Percentiles rank a stretch among this genome's conserved stretches.
These are phyloP conservation scores for Triticum urartu DNA, from an alignment of 176 grass and related monocot genomes.

Conservation along the genomic window DNA sequence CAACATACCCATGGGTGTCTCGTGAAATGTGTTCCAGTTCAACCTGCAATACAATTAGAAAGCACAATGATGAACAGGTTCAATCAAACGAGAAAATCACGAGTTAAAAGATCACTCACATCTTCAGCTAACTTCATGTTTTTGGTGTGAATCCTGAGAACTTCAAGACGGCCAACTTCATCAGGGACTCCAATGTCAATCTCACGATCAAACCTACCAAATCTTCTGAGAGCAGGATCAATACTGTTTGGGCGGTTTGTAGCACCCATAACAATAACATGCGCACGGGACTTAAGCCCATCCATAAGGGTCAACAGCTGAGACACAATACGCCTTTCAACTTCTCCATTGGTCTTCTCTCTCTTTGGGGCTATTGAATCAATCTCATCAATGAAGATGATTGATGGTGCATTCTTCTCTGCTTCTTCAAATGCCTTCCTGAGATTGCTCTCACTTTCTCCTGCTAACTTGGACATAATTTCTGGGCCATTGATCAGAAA, in stretches of 20 bases:
- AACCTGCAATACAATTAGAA: slow-evolving; percentile 50
- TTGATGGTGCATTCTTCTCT: slow-evolving; percentile 84
- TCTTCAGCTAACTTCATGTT: slow-evolving; percentile 90
- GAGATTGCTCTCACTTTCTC: slow-evolving; percentile 87
- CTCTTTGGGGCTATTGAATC: slow-evolving; percentile 84
- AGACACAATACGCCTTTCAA: slow-evolving; percentile 83
- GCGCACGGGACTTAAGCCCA: slow-evolving; percentile 65
- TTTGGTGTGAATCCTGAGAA: slow-evolving; percentile 88
- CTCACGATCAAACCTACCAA: slow-evolving; percentile 82
- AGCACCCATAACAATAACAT: slow-evolving; percentile 91
- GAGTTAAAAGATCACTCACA: slow-evolving; percentile 31
- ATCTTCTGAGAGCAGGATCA: slow-evolving; percentile 80
- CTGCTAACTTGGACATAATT: slow-evolving; percentile 91
- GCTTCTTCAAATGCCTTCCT: slow-evolving; percentile 94
- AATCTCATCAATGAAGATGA: slow-evolving; percentile 86
- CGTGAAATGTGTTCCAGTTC: slow-evolving; percentile 74
- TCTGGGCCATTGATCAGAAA: slow-evolving; percentile 88
- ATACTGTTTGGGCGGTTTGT: slow-evolving; percentile 88
- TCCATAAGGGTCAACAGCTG: slow-evolving; percentile 92
- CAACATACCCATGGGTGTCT: slow-evolving; percentile 85
- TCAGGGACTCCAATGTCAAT: slow-evolving; percentile 91
- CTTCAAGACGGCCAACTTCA: slow-evolving; percentile 85
- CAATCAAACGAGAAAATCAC: background rate
- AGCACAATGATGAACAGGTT: background rate
- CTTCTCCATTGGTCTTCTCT: slow-evolving; percentile 87